Conservation (phyloP, 2,329 filamentous ascomycete species). For the Elsinoe necatrix region DNA sequence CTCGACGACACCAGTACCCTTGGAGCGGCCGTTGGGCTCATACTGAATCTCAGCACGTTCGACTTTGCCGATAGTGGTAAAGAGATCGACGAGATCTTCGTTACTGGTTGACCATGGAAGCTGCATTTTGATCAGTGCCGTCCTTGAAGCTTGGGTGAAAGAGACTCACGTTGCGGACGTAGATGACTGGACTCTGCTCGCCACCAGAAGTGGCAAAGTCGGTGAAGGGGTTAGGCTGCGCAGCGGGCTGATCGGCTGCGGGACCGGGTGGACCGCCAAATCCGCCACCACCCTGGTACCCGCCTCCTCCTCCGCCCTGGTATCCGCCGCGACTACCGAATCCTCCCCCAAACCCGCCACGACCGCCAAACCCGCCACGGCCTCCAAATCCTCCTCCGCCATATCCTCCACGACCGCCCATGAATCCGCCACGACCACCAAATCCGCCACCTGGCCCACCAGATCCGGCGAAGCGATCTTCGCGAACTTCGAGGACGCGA, state of each 20-base stretch:
- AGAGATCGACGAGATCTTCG: slow-evolving; percentile 90
- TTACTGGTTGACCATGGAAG: slow-evolving; percentile 99
- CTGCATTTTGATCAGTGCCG: slow-evolving; percentile 41
- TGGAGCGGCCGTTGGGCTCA: slow-evolving; percentile 88
- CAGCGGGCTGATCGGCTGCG: slow-evolving; percentile 36
- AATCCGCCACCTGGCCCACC: slow-evolving; percentile 33
- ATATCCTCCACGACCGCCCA: slow-evolving; percentile 26
- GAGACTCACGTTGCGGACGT: slow-evolving; percentile 84
- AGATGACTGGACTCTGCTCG: slow-evolving; percentile 76
- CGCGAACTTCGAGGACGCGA: slow-evolving; percentile 82
- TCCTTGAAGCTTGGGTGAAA: slow-evolving; percentile 4
- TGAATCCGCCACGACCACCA: slow-evolving; percentile 33
- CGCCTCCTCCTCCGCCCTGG: slow-evolving; percentile 32
- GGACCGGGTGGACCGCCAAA: slow-evolving; percentile 30
- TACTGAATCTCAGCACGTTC: slow-evolving; percentile 99
- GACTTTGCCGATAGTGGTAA: slow-evolving; percentile 95
- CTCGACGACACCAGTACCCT: slow-evolving; percentile 91
- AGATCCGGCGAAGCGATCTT: slow-evolving; percentile 79
- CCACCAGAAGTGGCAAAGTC: slow-evolving; percentile 82
- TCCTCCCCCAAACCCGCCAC: slow-evolving; percentile 37
- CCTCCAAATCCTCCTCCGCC: slow-evolving; percentile 30
- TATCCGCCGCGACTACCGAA: slow-evolving; percentile 33
- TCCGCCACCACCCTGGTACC: slow-evolving; percentile 45
- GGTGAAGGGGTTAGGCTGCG: slow-evolving; percentile 81
- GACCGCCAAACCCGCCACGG: slow-evolving; percentile 37